A percentile compares a stretch with the other conserved stretches of the same genome.
Conservation (phyloP, 352 stramenopile genomes). For the Blastocystis sp. region DNA sequence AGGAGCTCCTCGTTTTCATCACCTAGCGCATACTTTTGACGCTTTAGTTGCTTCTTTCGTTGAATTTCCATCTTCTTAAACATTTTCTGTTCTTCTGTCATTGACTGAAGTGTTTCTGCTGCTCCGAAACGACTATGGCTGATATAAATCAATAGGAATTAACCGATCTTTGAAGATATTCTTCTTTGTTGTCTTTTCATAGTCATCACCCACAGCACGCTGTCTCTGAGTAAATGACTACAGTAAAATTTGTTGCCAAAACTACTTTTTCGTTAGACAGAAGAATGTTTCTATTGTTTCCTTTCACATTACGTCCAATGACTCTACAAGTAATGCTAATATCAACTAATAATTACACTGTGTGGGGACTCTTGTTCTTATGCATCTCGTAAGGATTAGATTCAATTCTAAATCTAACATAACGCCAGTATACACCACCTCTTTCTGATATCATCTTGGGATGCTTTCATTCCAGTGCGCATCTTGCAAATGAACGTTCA, state of each 20-base stretch:
- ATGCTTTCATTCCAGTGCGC: slow-evolving; percentile 42
- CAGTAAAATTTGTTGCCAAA: background rate
- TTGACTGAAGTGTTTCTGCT: slow-evolving; percentile 12
- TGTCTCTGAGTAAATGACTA: slow-evolving; percentile 57
- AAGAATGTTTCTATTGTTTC: slow-evolving; percentile 52
- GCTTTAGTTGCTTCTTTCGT: slow-evolving; percentile 60
- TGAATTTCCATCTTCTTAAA: slow-evolving; percentile 59
- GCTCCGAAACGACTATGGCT: slow-evolving; percentile 54
- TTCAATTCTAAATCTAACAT: background rate
- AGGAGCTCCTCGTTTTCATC: slow-evolving; percentile 48
- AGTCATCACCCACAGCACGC: slow-evolving; percentile 3
- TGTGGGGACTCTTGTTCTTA: slow-evolving; percentile 59
- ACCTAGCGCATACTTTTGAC: background rate
- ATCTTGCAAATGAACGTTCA: background rate
- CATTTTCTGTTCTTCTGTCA: slow-evolving; percentile 58
- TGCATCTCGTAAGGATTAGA: slow-evolving; percentile 57
- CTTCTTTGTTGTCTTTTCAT: slow-evolving; percentile 57
- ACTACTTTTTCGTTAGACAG: slow-evolving; percentile 47
- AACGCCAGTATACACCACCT: background rate
- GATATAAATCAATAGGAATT: background rate
- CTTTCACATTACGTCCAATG: slow-evolving; percentile 44
- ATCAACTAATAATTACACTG: background rate
- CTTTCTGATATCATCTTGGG: background rate
- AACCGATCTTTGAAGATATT: slow-evolving; percentile 61
- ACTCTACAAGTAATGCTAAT: background rate